Base-by-base conservation (phyloP, 2,329 filamentous ascomycete genomes). In the Phaeosphaeriaceae sp. region DNA sequence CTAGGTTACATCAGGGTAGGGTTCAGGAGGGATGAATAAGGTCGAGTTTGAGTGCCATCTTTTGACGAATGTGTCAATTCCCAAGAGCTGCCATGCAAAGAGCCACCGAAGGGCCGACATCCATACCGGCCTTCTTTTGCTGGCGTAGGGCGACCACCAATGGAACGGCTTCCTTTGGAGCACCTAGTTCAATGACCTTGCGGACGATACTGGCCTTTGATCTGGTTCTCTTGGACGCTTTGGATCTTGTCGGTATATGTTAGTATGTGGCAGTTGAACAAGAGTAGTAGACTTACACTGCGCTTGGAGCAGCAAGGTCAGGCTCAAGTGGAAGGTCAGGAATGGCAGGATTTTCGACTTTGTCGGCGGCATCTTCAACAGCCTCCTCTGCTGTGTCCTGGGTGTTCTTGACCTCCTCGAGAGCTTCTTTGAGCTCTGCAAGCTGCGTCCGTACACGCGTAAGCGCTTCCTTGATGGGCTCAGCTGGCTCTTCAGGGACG, bases 111-210 rank as follows among this genome's bases (percentile, higher is more conserved):
- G 44, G 28, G 15, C 26, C 22, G 21, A 73, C 61, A 49, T 71
- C 66, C 10, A 54, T 59, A 19, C 72, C 72, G 9, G 62, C 64
- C 44, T 65, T 66, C 56, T 69, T 72, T 54, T 69, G 64, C 26
- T 66, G 61, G 13, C 62, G 54, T 2, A 74, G 62, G 17, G 64
- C 53, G 30, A 64, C 54, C 1, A 71, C 57, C 10, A 69, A 58
- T 0, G 60, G 59, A 5, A 55, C 47, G 11, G 49, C 63, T 24
- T 65, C 62, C 32, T 59, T 60, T 22, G 58, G 58, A 22, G 55
- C 57, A 21, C 53, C 58, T 35, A 61, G 35, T 1, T 56, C 35
- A 2, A 52, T 28, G 24, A 58, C 23, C 40, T 58, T 61, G 23
- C 54, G 42, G 6, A 52, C 11, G 28, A 57, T 9, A 13, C 48